These are phyloP conservation scores for Speleostelium caveatum DNA, from an alignment of 78 protist species.

Conservation along the genomic window DNA sequence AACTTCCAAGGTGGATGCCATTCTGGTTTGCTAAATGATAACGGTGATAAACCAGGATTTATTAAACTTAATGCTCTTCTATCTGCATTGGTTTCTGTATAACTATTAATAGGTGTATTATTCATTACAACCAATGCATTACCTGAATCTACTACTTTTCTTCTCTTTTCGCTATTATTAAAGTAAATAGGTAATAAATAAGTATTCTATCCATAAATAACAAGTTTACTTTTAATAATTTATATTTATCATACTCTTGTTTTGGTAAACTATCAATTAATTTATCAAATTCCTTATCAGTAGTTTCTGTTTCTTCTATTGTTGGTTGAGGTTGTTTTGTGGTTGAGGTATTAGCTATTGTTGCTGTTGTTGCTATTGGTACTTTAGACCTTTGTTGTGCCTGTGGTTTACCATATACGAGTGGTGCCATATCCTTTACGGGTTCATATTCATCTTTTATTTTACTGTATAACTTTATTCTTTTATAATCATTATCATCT, in stretches of 20 bases:
- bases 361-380: slow-evolving; percentile 6
- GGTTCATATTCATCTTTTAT: slow-evolving; percentile 70
- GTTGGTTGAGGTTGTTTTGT: slow-evolving; percentile 23
- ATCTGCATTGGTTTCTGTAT: background rate
- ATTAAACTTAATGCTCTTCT: background rate
- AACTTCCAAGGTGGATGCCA: slow-evolving; percentile 91
- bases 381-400: background rate
- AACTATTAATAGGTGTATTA: background rate
- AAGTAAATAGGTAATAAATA: background rate
- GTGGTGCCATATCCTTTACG: slow-evolving; percentile 27
- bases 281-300: slow-evolving; percentile 39
- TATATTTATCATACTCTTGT: slow-evolving; percentile 21
- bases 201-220: background rate
- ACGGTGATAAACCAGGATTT: slow-evolving; percentile 23
- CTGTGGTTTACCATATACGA: background rate
- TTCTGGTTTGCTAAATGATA: slow-evolving; percentile 68
- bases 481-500: slow-evolving; percentile 29
- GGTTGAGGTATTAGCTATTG: slow-evolving; percentile 19
- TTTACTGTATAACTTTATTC: slow-evolving; percentile 46
- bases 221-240: background rate
- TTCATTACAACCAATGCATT: slow-evolving; percentile 19
- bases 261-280: slow-evolving; percentile 10
- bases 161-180: slow-evolving; percentile 44
- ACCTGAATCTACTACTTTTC: slow-evolving; percentile 22
- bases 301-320: slow-evolving; percentile 23